These are phyloP conservation scores for Pythium diclinum DNA, from an alignment of 352 stramenopile species.

Conservation along the genomic window DNA sequence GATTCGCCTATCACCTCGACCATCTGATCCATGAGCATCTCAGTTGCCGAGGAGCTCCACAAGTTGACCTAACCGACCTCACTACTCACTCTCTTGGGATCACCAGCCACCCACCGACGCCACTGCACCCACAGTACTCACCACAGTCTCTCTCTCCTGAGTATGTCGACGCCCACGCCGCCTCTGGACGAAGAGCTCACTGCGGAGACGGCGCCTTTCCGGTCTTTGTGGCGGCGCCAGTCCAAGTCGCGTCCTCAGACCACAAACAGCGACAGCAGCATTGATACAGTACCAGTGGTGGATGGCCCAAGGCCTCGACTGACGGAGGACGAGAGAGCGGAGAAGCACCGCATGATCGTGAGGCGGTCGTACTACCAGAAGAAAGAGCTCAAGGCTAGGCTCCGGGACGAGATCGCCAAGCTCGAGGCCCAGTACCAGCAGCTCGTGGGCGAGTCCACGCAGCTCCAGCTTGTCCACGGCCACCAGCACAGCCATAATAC, in stretches of 20 bases:
- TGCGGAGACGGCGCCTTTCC: neutral
- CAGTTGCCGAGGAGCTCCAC: too few species aligned
- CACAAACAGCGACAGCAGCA: too few species aligned
- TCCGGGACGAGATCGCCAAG: constrained; percentile 28
- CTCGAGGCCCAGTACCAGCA: constrained; percentile 32
- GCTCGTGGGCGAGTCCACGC: constrained; percentile 23
- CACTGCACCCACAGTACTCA: too few species aligned
- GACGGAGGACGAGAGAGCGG: constrained; percentile 22
- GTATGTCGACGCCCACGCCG: neutral
- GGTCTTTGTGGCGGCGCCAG: neutral
- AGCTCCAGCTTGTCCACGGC: constrained; percentile 15
- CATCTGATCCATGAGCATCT: too few species aligned
- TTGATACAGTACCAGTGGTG: too few species aligned
- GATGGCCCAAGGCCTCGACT: neutral
- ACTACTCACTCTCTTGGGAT: too few species aligned
- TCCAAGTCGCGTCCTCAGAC: neutral
- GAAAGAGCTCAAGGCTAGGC: constrained; percentile 26
- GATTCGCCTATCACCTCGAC: too few species aligned
- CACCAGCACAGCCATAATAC: neutral
- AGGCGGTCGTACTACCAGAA: constrained; percentile 27
- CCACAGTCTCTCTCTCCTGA: neutral
- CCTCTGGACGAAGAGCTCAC: neutral
- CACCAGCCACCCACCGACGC: too few species aligned
- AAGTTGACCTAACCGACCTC: too few species aligned
- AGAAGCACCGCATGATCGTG: constrained; percentile 29